These are phyloP conservation scores for Arabis hirsuta DNA, from an alignment of 345 rosid genomes.

Conservation along the genomic window DNA sequence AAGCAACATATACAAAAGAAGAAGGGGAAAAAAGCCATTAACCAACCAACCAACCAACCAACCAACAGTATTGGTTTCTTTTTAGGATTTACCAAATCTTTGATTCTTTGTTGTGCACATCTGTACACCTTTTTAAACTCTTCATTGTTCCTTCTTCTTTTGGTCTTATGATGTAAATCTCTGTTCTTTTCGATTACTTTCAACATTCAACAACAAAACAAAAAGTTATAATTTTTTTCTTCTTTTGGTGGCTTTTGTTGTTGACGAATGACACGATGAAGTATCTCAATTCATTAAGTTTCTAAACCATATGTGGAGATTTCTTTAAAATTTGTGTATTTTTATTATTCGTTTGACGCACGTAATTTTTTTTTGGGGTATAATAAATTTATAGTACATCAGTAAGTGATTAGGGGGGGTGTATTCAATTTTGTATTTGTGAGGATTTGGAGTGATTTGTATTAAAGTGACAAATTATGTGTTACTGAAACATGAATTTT, in stretches of 20 bases:
- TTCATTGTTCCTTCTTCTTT: slow-evolving; percentile 29
- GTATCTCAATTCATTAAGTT: not conserved
- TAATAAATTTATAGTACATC: too few relatives aligned
- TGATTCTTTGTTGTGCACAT: slow-evolving; percentile 45
- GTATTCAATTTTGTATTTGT: too few relatives aligned
- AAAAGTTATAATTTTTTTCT: not conserved
- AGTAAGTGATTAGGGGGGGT: too few relatives aligned
- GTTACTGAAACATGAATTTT: too few relatives aligned
- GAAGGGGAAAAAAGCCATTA: slow-evolving; percentile 30
- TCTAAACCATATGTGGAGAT: not conserved
- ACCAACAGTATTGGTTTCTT: slow-evolving; percentile 37
- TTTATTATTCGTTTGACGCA: too few relatives aligned
- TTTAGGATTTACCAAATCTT: slow-evolving; percentile 46
- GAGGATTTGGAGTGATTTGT: too few relatives aligned
- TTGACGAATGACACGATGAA: not conserved
- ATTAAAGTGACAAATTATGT: too few relatives aligned
- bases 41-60: slow-evolving; percentile 33
- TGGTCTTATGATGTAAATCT: slow-evolving; percentile 35
- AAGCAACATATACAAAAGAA: slow-evolving; percentile 32
- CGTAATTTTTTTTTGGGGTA: too few relatives aligned
- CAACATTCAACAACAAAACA: slow-evolving; percentile 15
- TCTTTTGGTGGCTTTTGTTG: not conserved
- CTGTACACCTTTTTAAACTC: slow-evolving; percentile 10
- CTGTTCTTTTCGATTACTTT: slow-evolving; percentile 1
- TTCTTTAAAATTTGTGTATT: too few relatives aligned